Evolutionary conservation across 345 rosid species (phyloP).

Genomic region (Hibiscus mutabilis): DNA sequence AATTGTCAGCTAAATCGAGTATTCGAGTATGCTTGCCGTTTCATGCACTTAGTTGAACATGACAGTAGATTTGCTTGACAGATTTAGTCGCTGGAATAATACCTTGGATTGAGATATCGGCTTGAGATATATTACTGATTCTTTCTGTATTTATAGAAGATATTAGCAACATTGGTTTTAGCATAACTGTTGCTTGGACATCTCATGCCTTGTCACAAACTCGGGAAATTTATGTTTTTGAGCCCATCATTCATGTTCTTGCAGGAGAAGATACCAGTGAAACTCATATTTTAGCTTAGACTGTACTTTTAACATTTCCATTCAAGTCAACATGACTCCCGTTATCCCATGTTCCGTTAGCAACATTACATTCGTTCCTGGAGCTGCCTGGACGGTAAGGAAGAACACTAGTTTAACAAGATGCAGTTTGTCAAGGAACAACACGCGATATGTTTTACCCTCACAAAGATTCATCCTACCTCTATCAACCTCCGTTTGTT

Average conservation of each 20-base stretch:
- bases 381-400: conserved; percentile 37
- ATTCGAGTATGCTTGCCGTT: no score
- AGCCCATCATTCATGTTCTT: background rate
- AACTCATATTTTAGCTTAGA: conserved; percentile 18
- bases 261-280: conserved; percentile 34
- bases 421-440: conserved; percentile 41
- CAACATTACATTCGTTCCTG: conserved; percentile 52
- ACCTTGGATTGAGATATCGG: conserved; percentile 5
- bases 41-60: background rate
- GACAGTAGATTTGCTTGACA: background rate
- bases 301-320: conserved; percentile 6
- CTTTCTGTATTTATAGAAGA: background rate
- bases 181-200: background rate
- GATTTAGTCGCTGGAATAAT: background rate
- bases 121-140: background rate
- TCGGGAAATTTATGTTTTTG: conserved; percentile 2
- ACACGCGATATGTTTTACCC: conserved; percentile 6
- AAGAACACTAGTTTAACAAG: conserved; percentile 34
- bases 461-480: conserved; percentile 38
- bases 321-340: conserved; percentile 47
- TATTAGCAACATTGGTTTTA: conserved; percentile 4
- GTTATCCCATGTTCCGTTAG: conserved; percentile 49
- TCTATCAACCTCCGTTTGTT: conserved; percentile 32
- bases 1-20: no score
- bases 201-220: background rate